Evolutionary conservation across 148 eudicot genomes (phyloP).

Genomic region (Heliamphora exappendiculata): DNA sequence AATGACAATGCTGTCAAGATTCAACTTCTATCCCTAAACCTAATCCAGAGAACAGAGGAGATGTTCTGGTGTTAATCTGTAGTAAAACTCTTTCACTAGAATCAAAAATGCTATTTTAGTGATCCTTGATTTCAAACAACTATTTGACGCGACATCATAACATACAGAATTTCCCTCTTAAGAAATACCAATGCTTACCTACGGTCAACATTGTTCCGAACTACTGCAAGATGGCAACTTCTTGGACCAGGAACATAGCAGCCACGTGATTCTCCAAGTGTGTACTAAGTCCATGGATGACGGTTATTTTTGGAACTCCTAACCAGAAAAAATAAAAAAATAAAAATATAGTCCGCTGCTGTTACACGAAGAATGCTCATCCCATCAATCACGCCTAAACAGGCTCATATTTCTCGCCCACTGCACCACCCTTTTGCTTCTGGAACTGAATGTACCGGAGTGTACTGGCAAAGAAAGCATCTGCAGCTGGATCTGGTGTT

Average conservation of each 20-base stretch:
- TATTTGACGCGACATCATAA: neutral
- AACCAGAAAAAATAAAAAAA: neutral
- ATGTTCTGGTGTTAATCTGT: neutral
- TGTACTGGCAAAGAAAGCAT: constrained; percentile 85
- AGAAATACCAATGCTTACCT: neutral
- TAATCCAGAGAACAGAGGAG: neutral
- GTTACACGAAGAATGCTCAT: neutral
- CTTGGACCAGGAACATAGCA: constrained; percentile 1
- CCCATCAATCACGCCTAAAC: constrained; percentile 36
- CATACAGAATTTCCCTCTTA: neutral
- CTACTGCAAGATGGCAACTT: neutral
- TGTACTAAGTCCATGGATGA: neutral
- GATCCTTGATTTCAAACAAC: neutral
- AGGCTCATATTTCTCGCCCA: constrained; percentile 71
- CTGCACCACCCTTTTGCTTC: constrained; percentile 92
- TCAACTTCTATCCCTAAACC: no score
- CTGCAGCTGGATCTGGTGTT: constrained; percentile 78
- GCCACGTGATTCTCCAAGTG: neutral
- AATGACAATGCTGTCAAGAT: no score
- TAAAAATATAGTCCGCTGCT: neutral
- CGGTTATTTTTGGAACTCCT: neutral
- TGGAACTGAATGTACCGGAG: constrained; percentile 88
- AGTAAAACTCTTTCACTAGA: neutral
- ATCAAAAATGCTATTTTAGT: neutral
- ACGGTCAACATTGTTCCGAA: neutral